Evolutionary conservation across 805 yeast species (phyloP), one percentile per base, ranked within the genome.

Genomic region (Priceomyces carsonii): DNA sequence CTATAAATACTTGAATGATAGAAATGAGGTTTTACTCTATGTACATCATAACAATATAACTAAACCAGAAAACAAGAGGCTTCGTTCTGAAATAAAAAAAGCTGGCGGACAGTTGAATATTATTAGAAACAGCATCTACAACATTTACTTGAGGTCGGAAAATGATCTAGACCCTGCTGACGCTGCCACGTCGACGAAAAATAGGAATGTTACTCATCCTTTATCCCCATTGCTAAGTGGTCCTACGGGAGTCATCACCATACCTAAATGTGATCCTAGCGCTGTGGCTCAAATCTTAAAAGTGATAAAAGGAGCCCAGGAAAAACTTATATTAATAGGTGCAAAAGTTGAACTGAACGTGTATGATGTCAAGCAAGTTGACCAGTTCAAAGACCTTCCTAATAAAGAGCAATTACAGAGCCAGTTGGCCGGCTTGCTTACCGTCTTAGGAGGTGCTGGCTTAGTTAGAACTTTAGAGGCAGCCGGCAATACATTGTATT

Each of bases 401-500:
- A 62, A 80, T 4, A 69, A 81, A 53, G 79, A 75, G 28, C 80
- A 81, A 47, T 66, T 91, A 47, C 93, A 86, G 39, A 79, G 85
- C 7, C 85, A 90, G 71, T 75, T 93, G 48, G 82, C 84, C 8
- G 95, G 95, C 8, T 69, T 87, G 37, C 76, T 91, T 53, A 81
- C 90, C n/a, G 64, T 84, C 38, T 70, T 86, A 44, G 86, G 95
- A 39, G 98, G 97, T 53, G 90, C 87, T 29, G 95, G 95, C 8
- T 73, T 91, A 55, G 95, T 85, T 8, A 77, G 77, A 63, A 86
- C 96, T 12, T 73, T 91, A 54, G 82, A 84, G 62, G 57, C 83
- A 13, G 69, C 86, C n/a, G 63, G 85, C 10, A 78, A 79, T 44
- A 63, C 67, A 39, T 73, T 90, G 48, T 86, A 86, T 53, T 66